Conservation (phyloP, 306 rosid species). For the Vigna angularis region DNA sequence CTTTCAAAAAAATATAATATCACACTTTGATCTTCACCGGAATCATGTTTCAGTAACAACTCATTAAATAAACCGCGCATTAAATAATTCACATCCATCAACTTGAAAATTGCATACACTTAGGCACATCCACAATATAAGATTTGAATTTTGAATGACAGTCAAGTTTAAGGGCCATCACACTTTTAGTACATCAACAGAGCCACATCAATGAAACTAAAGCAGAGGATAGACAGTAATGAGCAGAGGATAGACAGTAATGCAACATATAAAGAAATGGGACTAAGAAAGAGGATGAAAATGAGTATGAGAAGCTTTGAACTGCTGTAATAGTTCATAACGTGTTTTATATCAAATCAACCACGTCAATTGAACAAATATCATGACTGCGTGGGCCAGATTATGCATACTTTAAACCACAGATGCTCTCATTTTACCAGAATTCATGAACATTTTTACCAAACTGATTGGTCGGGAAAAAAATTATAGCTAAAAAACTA, state of each 20-base stretch:
- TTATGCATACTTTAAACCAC: conserved; percentile 9
- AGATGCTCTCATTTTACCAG: background rate
- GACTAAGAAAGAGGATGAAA: background rate
- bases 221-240: background rate
- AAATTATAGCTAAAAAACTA: background rate
- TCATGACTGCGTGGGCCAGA: background rate
- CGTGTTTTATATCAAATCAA: background rate
- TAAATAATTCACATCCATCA: conserved; percentile 6
- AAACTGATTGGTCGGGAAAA: background rate
- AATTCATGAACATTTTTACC: background rate
- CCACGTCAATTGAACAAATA: background rate
- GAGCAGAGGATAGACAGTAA: background rate
- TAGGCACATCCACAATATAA: background rate
- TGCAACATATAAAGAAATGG: background rate
- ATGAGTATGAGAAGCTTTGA: background rate
- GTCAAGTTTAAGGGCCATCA: background rate
- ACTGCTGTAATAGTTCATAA: background rate
- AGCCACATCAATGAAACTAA: conserved; percentile 1
- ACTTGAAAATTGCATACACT: background rate
- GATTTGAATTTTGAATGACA: background rate
- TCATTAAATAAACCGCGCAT: background rate
- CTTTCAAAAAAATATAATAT: background rate
- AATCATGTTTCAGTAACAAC: background rate
- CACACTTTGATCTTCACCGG: background rate
- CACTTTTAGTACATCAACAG: background rate